Percentiles rank a stretch among this genome's conserved stretches.
These are phyloP conservation scores for Priceomyces castillae DNA, from an alignment of 805 yeast genomes.

Conservation along the genomic window DNA sequence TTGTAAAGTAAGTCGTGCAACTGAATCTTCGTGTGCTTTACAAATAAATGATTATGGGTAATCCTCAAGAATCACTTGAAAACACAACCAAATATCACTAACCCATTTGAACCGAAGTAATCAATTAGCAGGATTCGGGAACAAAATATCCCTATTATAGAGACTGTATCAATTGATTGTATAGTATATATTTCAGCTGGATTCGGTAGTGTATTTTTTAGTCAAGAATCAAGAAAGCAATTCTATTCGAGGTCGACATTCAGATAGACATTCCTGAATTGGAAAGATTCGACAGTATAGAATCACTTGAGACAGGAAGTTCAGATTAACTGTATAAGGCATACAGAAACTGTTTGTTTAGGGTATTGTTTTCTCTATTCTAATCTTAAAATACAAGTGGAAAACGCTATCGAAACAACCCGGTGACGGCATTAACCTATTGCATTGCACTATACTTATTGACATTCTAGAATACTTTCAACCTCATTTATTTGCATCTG, in stretches of 20 bases:
- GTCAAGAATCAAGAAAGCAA: not conserved
- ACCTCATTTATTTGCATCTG: conserved; percentile 2
- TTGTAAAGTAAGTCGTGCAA: conserved; percentile 1
- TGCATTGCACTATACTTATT: not conserved
- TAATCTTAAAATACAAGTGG: not conserved
- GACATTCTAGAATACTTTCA: not conserved
- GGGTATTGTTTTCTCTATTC: not conserved
- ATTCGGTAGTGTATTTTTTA: not conserved
- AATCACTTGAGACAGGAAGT: not conserved
- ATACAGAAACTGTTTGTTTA: not conserved
- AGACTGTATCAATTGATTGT: not conserved
- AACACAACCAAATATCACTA: not conserved
- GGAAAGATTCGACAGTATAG: not conserved
- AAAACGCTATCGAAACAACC: not conserved
- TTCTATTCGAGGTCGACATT: conserved; percentile 2
- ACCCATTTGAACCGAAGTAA: not conserved
- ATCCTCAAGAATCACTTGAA: conserved; percentile 2
- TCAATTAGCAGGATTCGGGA: conserved; percentile 1
- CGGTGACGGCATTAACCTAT: not conserved
- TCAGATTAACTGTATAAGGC: not conserved
- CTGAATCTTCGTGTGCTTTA: not conserved
- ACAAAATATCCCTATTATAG: not conserved
- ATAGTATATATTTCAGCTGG: not conserved
- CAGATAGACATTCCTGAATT: not conserved
- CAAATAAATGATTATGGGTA: conserved; percentile 1